These are phyloP conservation scores for Vitis cinerea DNA, from an alignment of 164 flowering plant genomes.

Conservation along the genomic window DNA sequence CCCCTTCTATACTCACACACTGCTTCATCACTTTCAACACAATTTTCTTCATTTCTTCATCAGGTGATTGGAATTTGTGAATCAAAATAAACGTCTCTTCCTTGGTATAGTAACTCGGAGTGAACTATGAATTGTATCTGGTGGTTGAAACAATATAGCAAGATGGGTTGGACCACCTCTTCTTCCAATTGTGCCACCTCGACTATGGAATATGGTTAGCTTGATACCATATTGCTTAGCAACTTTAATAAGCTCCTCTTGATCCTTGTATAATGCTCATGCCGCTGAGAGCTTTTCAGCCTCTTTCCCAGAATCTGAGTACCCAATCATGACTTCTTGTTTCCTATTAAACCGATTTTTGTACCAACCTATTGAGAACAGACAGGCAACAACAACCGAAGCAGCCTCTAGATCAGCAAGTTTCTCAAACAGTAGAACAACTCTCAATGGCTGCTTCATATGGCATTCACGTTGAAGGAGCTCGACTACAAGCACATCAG, in stretches of 20 bases:
- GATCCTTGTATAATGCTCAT: conserved; percentile 93
- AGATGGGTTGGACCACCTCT: conserved; percentile 99
- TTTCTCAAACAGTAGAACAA: conserved; percentile 95
- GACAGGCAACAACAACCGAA: conserved; percentile 85
- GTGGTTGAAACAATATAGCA: conserved; percentile 98
- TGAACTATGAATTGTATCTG: conserved; percentile 93
- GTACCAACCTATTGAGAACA: conserved; percentile 95
- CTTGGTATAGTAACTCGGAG: conserved; percentile 97
- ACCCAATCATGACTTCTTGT: conserved; percentile 99
- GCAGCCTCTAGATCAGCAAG: conserved; percentile 94
- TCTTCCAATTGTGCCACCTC: conserved; percentile 99
- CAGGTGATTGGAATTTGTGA: conserved; percentile 97
- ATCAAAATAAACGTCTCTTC: conserved; percentile 87
- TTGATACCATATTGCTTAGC: conserved; percentile 88
- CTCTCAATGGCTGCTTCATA: conserved; percentile 81
- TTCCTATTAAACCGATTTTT: conserved; percentile 78
- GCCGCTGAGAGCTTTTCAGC: conserved; percentile 98
- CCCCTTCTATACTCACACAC: too few species aligned
- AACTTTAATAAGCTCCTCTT: conserved; percentile 93
- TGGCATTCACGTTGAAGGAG: conserved; percentile 93
- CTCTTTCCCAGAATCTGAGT: conserved; percentile 97
- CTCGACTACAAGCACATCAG: conserved; percentile 97
- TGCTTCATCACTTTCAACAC: too few species aligned
- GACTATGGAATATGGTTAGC: conserved; percentile 97
- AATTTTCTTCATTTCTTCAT: conserved; percentile 99